phyloP scores from a whole-genome alignment of 1,284 basidiomycete genomes.

The Sporisorium sorghi region DNA sequence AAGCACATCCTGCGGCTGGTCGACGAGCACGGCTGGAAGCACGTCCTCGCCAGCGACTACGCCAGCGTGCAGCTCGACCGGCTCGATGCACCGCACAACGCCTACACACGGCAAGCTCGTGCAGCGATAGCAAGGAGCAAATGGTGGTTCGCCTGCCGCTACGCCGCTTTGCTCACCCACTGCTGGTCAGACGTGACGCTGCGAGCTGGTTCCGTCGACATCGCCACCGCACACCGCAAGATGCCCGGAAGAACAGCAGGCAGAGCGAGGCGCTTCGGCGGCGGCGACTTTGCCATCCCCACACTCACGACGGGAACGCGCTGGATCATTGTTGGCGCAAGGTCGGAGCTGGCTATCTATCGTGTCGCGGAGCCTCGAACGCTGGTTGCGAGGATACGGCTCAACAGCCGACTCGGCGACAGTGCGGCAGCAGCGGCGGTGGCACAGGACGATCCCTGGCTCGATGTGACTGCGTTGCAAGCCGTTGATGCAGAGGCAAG shows the following conservation, averaged over 20 bases:
- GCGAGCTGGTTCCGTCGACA: not conserved
- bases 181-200: conserved; percentile 19
- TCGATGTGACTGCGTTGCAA: conserved; percentile 30
- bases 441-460: conserved; percentile 30
- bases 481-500: conserved; percentile 7
- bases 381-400: conserved; percentile 5
- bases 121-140: not conserved
- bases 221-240: not conserved
- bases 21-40: conserved; percentile 29
- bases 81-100: not conserved
- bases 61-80: not conserved
- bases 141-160: conserved; percentile 21
- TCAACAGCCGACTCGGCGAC: conserved; percentile 1
- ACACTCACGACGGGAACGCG: conserved; percentile 10
- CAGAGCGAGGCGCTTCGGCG: not conserved
- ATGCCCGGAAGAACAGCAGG: no score
- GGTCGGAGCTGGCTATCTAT: conserved; percentile 27
- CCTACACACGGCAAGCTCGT: not conserved
- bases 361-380: not conserved
- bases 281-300: conserved; percentile 31
- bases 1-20: conserved; percentile 11
- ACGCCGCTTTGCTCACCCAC: not conserved
- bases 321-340: conserved; percentile 22
- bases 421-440: not conserved
- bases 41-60: not conserved